These are phyloP conservation scores for Haberlea rhodopensis DNA, from an alignment of 257 asterid genomes.

Conservation along the genomic window DNA sequence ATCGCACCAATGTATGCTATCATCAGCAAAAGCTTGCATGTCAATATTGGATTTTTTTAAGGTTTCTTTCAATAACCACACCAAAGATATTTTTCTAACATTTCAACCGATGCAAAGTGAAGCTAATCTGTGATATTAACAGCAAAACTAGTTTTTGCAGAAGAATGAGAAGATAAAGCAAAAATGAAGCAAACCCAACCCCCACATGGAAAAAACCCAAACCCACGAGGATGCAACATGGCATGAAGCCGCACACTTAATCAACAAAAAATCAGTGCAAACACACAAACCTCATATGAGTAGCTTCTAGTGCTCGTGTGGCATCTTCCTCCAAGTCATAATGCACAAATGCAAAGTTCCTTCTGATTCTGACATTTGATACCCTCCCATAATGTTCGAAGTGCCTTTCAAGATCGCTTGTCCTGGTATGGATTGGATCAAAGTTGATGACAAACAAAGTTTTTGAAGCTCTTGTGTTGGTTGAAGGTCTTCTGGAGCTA, in stretches of 20 bases:
- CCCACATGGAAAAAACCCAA: not conserved
- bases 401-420: constrained; percentile 77
- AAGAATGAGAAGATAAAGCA: not conserved
- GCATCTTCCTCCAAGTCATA: constrained; percentile 83
- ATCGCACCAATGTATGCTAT: not conserved
- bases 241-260: not conserved
- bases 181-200: not conserved
- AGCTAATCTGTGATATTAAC: not conserved
- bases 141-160: not conserved
- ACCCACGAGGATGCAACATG: not conserved
- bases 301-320: constrained; percentile 69
- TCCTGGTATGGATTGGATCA: constrained; percentile 75
- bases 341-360: constrained; percentile 84
- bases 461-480: constrained; percentile 69
- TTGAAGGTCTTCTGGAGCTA: constrained; percentile 61
- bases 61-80: constrained; percentile 1
- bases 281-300: constrained; percentile 60
- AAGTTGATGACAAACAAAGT: constrained; percentile 85
- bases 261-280: not conserved
- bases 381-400: constrained; percentile 76
- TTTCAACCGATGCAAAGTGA: not conserved
- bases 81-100: not conserved
- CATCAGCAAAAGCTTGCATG: not conserved
- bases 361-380: constrained; percentile 76
- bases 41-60: not conserved